Base-by-base conservation (phyloP, 176 grass and related monocot species). In the Juncus inflexus region DNA sequence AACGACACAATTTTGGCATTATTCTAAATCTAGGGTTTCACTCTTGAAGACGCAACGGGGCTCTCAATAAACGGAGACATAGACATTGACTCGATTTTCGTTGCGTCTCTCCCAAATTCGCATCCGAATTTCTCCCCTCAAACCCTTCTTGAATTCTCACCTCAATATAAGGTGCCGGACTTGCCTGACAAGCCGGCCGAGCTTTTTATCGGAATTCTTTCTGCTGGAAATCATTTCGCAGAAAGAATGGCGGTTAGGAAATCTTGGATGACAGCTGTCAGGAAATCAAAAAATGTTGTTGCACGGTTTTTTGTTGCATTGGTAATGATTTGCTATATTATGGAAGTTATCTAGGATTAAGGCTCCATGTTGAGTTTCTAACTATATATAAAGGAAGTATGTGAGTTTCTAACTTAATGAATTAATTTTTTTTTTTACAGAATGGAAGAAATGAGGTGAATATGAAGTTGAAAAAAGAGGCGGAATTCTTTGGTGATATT, bases 401-500 rank as follows among this genome's bases (percentile, higher is more conserved):
- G 6, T 14, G 36, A 65, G 13, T 50, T 7, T 15, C 62, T 74
- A 60, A 78, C 72, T 11, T 77, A 35, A 49, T 37, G 47, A 57
- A 52, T 64, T 9, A 57, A 52, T 64, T 9, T 74, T 67, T 66
- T 51, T 75, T 78, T 42, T 50, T 58, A 40, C 62, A 95, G 86
- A 66, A 95, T 56, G 86, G 80, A 59, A 86, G 83, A 78, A 89
- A 79, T 50, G 90, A 89, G 65, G 74, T 90, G 62, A 95, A 95
- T 53, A 16, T 79, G 71, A 79, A 84, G 53, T 61, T 95, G 65
- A 81, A 77, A 63, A 90, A 63, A 64, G 90, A 90, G 58, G 90
- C 90, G 9, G 77, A 83, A 35, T 95, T 95, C 67, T 97, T 95
- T 51, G 74, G 86, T 40, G 90, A 95, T n/a, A 84, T 95, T 74